Base-by-base conservation (phyloP, 164 flowering plant genomes). In the Magnolia officinalis region DNA sequence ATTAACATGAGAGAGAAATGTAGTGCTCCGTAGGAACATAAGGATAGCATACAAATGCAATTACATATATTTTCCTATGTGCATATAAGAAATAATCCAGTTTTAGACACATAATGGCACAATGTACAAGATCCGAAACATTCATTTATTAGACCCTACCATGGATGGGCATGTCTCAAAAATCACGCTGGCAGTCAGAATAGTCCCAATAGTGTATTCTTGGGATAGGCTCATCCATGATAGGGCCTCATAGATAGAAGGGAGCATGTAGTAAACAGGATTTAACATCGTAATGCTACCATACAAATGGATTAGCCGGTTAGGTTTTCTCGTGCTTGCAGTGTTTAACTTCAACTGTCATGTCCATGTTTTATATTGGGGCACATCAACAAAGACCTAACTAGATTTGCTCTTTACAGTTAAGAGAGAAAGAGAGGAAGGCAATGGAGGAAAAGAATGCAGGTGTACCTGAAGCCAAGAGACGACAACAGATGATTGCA, bases 391-490 rank as follows among this genome's bases (percentile, higher is more conserved):
- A 67, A 16, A 67, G n/a, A 50, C 8, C 49, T 67, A 13, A 67
- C 16, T 19, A 67, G 19, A 18, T 70, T 70, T 70, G 6, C 24
- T 65, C 5, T 74, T 75, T 82, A 78, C 89, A 96, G 98, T 84
- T 96, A 59, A 78, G 80, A 77, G 94, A 90, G 65, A 87, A 88
- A 67, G 98, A 92, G 80, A 81, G 74, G 78, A 86, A 80, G 69
- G 79, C 82, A 18, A 76, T 72, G 75, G 90, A 88, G 78, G 96
- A 92, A 77, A 82, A 68, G 61, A 89, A 92, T 72, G 89, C 92
- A 67, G 93, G 88, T 49, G 83, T 90, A 77, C 86, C 96, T 63
- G 94, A 81, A 78, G 93, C 95, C 72, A 91, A 86, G 84, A 76
- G 84, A 81, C 82, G 97, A 58, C 80, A 75, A 52, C 59, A 85